phyloP scores from a whole-genome alignment of 306 rosid species.

The Vachellia collinsii region DNA sequence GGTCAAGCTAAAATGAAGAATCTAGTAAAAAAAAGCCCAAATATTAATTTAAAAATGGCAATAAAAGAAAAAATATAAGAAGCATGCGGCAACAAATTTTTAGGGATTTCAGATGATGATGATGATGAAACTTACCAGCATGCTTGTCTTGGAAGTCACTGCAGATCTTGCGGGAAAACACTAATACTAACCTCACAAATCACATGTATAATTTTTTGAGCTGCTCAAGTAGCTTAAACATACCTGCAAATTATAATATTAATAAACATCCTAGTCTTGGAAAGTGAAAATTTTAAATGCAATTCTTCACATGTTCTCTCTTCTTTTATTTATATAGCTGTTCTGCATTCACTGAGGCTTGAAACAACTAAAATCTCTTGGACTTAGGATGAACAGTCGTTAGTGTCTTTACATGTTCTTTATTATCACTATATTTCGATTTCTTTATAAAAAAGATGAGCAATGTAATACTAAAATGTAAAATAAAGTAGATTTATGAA shows the following conservation, averaged over 20 bases:
- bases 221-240: too few species aligned
- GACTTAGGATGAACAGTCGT: too few species aligned
- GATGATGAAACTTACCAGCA: background rate
- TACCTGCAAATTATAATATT: background rate
- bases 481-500: background rate
- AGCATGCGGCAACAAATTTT: background rate
- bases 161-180: background rate
- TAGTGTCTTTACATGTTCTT: background rate
- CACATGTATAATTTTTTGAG: background rate
- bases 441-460: background rate
- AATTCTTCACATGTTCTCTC: background rate
- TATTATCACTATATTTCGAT: background rate
- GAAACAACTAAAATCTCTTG: too few species aligned
- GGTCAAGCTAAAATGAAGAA: background rate
- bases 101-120: background rate
- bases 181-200: background rate
- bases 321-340: too few species aligned
- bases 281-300: background rate
- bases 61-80: background rate
- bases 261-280: background rate
- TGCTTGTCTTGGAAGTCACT: constrained; percentile 12
- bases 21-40: background rate
- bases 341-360: too few species aligned
- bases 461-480: background rate
- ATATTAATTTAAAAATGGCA: background rate